Percentiles rank a stretch among this genome's conserved stretches.
These are phyloP conservation scores for Xylaria arbuscula DNA, from an alignment of 2,329 filamentous ascomycete genomes.

Conservation along the genomic window DNA sequence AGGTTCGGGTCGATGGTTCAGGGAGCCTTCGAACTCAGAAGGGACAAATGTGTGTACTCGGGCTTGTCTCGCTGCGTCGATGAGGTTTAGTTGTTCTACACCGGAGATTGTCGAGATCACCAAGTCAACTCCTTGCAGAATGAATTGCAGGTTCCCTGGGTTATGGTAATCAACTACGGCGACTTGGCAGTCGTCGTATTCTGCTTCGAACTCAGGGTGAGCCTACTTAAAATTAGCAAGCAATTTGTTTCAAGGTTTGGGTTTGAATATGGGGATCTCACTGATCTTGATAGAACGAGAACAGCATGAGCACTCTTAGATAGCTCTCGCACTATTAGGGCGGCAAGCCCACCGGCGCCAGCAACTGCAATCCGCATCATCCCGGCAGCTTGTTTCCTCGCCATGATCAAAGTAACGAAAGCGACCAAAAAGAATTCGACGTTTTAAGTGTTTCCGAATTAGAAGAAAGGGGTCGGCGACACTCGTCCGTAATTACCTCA, in stretches of 20 bases:
- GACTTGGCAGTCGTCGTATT: constrained; percentile 72
- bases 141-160: constrained; percentile 68
- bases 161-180: constrained; percentile 75
- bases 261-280: constrained; percentile 51
- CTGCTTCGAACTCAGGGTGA: constrained; percentile 63
- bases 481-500: constrained; percentile 26
- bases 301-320: constrained; percentile 74
- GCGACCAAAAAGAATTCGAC: constrained; percentile 5
- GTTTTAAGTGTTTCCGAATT: constrained; percentile 32
- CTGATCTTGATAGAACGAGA: constrained; percentile 75
- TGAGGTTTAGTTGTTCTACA: constrained; percentile 73
- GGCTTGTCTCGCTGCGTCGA: constrained; percentile 74
- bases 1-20: constrained; percentile 61
- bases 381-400: constrained; percentile 44
- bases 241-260: constrained; percentile 19
- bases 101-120: constrained; percentile 80
- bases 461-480: constrained; percentile 31
- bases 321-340: constrained; percentile 68
- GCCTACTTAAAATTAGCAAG: constrained; percentile 54
- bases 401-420: constrained; percentile 41
- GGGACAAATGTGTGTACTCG: constrained; percentile 77
- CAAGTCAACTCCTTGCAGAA: constrained; percentile 77
- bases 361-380: constrained; percentile 72
- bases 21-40: constrained; percentile 77
- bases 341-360: constrained; percentile 69